Base-by-base conservation (phyloP, 2,329 filamentous ascomycete species). In the Claviceps sp. region DNA sequence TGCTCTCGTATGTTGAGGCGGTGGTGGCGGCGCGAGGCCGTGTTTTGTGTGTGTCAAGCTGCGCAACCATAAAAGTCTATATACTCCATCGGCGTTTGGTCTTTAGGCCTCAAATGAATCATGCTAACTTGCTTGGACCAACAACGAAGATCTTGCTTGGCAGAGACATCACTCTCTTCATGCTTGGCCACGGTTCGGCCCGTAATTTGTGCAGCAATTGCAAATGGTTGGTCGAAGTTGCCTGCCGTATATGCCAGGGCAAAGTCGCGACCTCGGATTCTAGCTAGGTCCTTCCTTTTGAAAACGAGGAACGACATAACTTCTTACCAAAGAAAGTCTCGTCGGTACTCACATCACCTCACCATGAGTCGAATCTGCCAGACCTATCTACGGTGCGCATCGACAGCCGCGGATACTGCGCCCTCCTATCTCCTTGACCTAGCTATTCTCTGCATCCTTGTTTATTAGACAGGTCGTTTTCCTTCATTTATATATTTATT, bases 1-100 rank as follows among this genome's bases (percentile, higher is more conserved):
- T 16, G 56, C 57, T 2, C 51, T 76, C 52, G 48, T 62, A 8
- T 78, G 75, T 54, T 52, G 20, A 47, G 4, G 24, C 6, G 20
- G n/a, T 40, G 38, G 14, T 16, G 6, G 8, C n/a, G 38, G 5
- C 8, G 13, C 16, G 4, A n/a, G 38, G 18, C 6, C 16, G 8
- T n/a, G n/a, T n/a, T n/a, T n/a, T 40, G 6, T 22, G n/a, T 22
- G 18, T 42, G 40, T 20, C n/a, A 2, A 9, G 18, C 18, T 42
- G 40, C n/a, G 11, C 11, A 42, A 20, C 3, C 40, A 42, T 11
- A 13, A 5, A 11, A 13, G 11, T 20, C 11, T 13, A 20, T n/a
- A 5, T 42, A 42, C 18, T 20, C 40, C 9, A 3, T 41, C 20
- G 5, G 5, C 38, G 38, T 41, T n/a, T 41, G 38, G 7, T 7